phyloP scores from a whole-genome alignment of 1,284 basidiomycete genomes.

The Calocybe gambosa region DNA sequence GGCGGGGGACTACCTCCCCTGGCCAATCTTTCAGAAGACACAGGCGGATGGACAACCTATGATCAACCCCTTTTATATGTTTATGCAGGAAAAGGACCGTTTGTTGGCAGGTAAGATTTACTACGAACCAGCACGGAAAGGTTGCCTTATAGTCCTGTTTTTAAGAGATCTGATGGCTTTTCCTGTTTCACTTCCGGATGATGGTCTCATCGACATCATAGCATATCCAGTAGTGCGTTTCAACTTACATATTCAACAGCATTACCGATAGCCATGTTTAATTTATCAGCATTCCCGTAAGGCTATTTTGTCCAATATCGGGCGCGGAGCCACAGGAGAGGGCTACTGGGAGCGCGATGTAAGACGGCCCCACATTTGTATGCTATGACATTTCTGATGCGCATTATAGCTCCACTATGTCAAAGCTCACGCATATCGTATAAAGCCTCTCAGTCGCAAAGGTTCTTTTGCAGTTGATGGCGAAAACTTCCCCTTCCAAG shows the following conservation, averaged over 20 bases:
- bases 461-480: conserved; percentile 75
- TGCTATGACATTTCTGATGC: conserved; percentile 1
- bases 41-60: conserved; percentile 65
- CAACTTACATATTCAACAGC: neutral
- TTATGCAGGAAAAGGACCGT: conserved; percentile 68
- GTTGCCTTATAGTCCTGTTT: neutral
- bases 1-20: conserved; percentile 16
- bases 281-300: conserved; percentile 44
- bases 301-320: conserved; percentile 55
- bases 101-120: conserved; percentile 50
- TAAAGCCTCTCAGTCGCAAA: conserved; percentile 54
- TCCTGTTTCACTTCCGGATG: conserved; percentile 72
- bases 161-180: conserved; percentile 84
- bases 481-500: conserved; percentile 74
- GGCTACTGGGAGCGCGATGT: conserved; percentile 65
- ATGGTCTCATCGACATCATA: conserved; percentile 78
- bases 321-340: conserved; percentile 64
- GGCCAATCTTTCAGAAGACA: conserved; percentile 33
- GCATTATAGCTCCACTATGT: conserved; percentile 63
- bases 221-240: conserved; percentile 56
- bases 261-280: neutral
- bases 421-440: conserved; percentile 72
- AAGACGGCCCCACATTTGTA: conserved; percentile 19
- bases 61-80: conserved; percentile 70
- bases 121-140: neutral